phyloP scores from a whole-genome alignment of 192 early-diverging fungal species.

The Diversispora epigaea region DNA sequence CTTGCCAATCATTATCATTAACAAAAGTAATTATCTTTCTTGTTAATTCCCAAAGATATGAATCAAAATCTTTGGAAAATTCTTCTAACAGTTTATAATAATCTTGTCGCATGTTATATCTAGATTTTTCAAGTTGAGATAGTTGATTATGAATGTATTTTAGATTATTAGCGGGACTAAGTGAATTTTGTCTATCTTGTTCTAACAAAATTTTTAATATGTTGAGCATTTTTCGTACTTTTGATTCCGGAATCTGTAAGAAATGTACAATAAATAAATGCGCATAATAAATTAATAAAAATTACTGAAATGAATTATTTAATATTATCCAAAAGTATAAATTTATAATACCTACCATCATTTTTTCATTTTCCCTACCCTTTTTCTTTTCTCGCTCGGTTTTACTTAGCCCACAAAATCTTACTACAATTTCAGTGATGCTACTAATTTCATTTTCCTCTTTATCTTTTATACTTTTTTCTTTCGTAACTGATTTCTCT shows the following conservation, averaged over 20 bases:
- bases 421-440: no score
- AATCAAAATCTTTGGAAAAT: slow-evolving; percentile 78
- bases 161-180: slow-evolving; percentile 75
- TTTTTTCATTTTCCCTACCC: no score
- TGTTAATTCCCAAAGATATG: slow-evolving; percentile 83
- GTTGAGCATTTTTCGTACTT: slow-evolving; percentile 84
- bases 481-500: no score
- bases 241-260: slow-evolving; percentile 78
- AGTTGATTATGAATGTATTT: slow-evolving; percentile 86
- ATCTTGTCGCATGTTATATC: slow-evolving; percentile 73
- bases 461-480: no score
- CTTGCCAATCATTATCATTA: slow-evolving; percentile 62
- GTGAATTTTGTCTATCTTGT: slow-evolving; percentile 61
- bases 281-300: not conserved
- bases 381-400: no score
- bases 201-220: slow-evolving; percentile 66
- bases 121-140: slow-evolving; percentile 82
- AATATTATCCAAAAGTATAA: no score
- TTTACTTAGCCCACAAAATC: no score
- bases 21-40: slow-evolving; percentile 75
- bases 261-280: slow-evolving; percentile 1
- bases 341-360: no score
- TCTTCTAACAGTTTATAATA: slow-evolving; percentile 85
- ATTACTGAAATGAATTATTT: not conserved
- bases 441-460: no score